These are phyloP conservation scores for Isabelozyma gotoi DNA, from an alignment of 805 yeast genomes.

Conservation along the genomic window DNA sequence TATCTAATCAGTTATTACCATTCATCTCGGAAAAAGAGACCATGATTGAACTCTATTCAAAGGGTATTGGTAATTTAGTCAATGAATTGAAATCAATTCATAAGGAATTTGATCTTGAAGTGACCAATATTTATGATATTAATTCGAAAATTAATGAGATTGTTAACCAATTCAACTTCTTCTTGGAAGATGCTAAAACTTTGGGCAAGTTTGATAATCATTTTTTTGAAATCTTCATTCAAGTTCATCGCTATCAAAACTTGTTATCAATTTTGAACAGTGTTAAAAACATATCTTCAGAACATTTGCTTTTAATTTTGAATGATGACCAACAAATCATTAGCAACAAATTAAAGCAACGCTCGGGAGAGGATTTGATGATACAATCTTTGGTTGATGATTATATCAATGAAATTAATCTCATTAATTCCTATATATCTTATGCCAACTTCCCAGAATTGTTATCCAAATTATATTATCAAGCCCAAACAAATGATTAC, in stretches of 20 bases:
- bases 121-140: constrained; percentile 14
- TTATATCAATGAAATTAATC: constrained; percentile 5
- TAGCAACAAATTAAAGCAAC: constrained; percentile 5
- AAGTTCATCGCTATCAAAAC: constrained; percentile 21
- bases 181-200: constrained; percentile 9
- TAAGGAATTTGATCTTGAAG: constrained; percentile 18
- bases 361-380: constrained; percentile 3
- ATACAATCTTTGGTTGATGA: constrained; percentile 3
- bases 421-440: constrained; percentile 3
- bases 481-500: neutral
- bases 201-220: constrained; percentile 6
- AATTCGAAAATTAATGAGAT: constrained; percentile 13
- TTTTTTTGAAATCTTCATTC: constrained; percentile 20
- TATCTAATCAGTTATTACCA: constrained; percentile 17
- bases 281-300: constrained; percentile 7
- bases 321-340: constrained; percentile 6
- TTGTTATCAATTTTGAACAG: constrained; percentile 17
- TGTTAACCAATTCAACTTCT: constrained; percentile 15
- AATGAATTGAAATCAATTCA: constrained; percentile 20
- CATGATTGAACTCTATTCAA: constrained; percentile 11
- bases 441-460: constrained; percentile 8
- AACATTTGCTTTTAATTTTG: constrained; percentile 8
- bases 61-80: constrained; percentile 15
- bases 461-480: constrained; percentile 6
- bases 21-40: constrained; percentile 7